A percentile compares a stretch with the other conserved stretches of the same genome.
phyloP scores from a whole-genome alignment of 2,329 filamentous ascomycete species.

The Epicoccum sorghinum region DNA sequence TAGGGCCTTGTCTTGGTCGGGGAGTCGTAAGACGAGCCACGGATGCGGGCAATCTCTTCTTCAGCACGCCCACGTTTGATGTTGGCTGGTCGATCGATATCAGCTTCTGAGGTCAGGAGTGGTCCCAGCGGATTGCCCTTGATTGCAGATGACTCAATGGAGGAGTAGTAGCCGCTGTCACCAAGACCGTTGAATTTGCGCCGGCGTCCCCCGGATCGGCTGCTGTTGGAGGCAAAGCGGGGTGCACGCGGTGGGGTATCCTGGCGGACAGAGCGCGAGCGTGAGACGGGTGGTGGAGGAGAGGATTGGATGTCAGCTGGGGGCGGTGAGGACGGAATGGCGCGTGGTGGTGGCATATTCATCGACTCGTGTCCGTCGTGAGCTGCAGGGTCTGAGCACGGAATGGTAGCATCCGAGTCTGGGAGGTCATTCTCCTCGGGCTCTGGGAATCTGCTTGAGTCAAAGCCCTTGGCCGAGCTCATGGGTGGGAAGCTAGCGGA shows the following conservation, averaged over 20 bases:
- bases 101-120: slow-evolving; percentile 74
- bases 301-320: slow-evolving; percentile 81
- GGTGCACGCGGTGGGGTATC: slow-evolving; percentile 78
- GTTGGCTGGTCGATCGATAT: slow-evolving; percentile 71
- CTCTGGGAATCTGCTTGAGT: slow-evolving; percentile 58
- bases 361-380: slow-evolving; percentile 54
- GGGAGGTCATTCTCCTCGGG: slow-evolving; percentile 54
- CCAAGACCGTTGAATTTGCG: slow-evolving; percentile 81
- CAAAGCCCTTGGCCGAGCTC: slow-evolving; percentile 52
- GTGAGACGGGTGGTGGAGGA: slow-evolving; percentile 82
- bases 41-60: slow-evolving; percentile 91
- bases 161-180: slow-evolving; percentile 97
- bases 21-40: slow-evolving; percentile 91
- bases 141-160: slow-evolving; percentile 86
- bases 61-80: slow-evolving; percentile 91
- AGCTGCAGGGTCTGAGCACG: slow-evolving; percentile 57
- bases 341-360: slow-evolving; percentile 52
- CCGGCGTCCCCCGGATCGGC: slow-evolving; percentile 71
- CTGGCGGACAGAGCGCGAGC: slow-evolving; percentile 61
- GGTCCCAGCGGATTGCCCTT: slow-evolving; percentile 70
- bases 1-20: slow-evolving; percentile 73
- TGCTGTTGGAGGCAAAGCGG: slow-evolving; percentile 67
- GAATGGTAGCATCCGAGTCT: slow-evolving; percentile 59
- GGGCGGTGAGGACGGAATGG: slow-evolving; percentile 71
- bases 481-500: slow-evolving; percentile 43